Percentiles rank a stretch among this genome's conserved stretches.
Evolutionary conservation across 2,329 filamentous ascomycete species (phyloP).

Genomic region (Diaporthe sp.): DNA sequence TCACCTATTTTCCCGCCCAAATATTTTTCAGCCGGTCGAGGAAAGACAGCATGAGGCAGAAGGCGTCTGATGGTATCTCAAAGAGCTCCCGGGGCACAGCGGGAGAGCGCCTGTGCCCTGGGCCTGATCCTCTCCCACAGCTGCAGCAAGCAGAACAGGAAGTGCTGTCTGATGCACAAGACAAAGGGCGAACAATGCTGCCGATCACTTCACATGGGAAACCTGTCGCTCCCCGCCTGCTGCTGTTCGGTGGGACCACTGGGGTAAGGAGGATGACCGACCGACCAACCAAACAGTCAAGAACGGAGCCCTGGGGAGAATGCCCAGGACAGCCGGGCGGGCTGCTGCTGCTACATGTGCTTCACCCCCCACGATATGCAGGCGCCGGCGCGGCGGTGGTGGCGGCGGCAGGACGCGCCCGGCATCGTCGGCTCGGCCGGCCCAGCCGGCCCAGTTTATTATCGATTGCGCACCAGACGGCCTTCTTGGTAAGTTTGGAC

Average conservation of each 20-base stretch:
- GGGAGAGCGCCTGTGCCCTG: not conserved
- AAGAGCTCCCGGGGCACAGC: not conserved
- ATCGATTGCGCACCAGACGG: not conserved
- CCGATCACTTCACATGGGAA: conserved; percentile 19
- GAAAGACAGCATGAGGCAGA: not conserved
- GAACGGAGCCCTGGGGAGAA: not conserved
- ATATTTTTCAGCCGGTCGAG: not conserved
- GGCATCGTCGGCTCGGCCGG: conserved; percentile 13
- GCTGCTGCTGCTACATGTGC: not conserved
- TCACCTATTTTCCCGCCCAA: not conserved
- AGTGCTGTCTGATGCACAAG: not conserved
- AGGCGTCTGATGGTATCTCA: not conserved
- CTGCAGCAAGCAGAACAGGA: not conserved
- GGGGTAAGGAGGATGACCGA: not conserved
- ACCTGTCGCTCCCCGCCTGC: not conserved
- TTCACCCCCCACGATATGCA: not conserved
- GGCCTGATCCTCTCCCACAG: no score
- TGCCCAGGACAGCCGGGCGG: not conserved
- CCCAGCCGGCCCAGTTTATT: not conserved
- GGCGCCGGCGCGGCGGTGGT: not conserved
- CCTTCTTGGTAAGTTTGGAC: not conserved
- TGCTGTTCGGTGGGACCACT: not conserved
- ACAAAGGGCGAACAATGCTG: not conserved
- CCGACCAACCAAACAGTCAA: not conserved
- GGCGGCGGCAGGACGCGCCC: not conserved